Evolutionary conservation across 371 early-diverging fungal genomes (phyloP).

Genomic region (Apophysomyces sp.): DNA sequence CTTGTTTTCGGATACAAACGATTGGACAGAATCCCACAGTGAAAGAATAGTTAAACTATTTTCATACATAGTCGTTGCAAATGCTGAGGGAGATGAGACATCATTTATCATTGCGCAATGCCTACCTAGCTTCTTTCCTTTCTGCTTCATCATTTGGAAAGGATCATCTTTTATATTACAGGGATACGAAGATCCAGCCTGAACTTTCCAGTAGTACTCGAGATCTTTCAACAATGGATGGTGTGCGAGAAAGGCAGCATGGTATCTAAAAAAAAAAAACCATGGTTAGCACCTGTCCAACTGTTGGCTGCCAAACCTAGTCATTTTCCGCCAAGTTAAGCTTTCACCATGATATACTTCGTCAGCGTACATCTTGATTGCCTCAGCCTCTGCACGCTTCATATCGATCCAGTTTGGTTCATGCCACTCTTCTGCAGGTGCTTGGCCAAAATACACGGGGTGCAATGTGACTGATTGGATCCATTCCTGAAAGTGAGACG

Average conservation of each 20-base stretch:
- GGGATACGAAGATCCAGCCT: conserved; percentile 31
- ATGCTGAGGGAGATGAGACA: conserved; percentile 15
- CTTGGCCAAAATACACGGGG: conserved; percentile 33
- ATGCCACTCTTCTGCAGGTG: conserved; percentile 26
- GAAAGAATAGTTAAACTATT: conserved; percentile 74
- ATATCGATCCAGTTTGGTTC: conserved; percentile 38
- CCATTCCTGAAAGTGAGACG: conserved; percentile 21
- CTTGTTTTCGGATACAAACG: conserved; percentile 48
- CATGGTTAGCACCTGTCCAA: neutral
- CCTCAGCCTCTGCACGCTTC: conserved; percentile 18
- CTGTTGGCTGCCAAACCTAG: conserved; percentile 13
- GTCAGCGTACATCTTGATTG: conserved; percentile 7
- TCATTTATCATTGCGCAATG: neutral
- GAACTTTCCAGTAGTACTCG: conserved; percentile 45
- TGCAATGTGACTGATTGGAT: conserved; percentile 6
- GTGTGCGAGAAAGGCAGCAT: conserved; percentile 82
- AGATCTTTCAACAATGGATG: conserved; percentile 43
- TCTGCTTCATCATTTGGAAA: conserved; percentile 27
- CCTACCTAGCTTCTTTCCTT: conserved; percentile 61
- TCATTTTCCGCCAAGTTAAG: conserved; percentile 28
- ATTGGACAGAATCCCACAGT: conserved; percentile 62
- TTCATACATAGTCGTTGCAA: conserved; percentile 76
- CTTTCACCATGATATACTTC: conserved; percentile 17
- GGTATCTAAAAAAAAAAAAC: conserved; percentile 47
- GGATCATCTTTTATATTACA: conserved; percentile 38